A percentile compares a stretch with the other conserved stretches of the same genome.
Conservation (phyloP, 371 early-diverging fungal species). For the Mortierella sp. region DNA sequence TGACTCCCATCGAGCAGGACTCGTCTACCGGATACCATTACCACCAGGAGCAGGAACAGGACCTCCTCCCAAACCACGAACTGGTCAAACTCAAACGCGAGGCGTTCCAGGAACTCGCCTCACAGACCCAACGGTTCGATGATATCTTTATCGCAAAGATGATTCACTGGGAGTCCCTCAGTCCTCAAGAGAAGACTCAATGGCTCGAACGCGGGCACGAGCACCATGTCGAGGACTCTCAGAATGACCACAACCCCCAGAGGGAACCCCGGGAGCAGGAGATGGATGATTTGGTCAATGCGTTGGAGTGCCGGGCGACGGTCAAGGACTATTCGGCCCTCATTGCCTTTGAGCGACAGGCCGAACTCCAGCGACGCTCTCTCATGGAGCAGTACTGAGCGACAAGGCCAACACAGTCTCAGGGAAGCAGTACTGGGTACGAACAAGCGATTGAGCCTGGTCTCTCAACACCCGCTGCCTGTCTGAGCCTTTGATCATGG, state of each 20-base stretch:
- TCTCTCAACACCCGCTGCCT: too few species aligned
- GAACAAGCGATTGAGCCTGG: too few species aligned
- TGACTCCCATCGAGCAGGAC: not conserved
- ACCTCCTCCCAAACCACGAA: too few species aligned
- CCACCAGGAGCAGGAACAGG: not conserved
- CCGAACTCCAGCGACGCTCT: not conserved
- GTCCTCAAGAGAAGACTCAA: conserved; percentile 32
- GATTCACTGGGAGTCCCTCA: conserved; percentile 47
- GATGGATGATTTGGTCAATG: conserved; percentile 46
- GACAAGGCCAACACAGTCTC: too few species aligned
- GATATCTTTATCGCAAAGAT: conserved; percentile 54
- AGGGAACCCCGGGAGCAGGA: conserved; percentile 4
- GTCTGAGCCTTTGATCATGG: not conserved
- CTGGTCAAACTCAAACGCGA: conserved; percentile 43
- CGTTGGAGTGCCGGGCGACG: conserved; percentile 41
- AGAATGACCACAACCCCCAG: too few species aligned
- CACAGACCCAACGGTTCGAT: conserved; percentile 40
- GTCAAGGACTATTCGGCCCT: conserved; percentile 52
- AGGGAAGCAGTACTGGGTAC: too few species aligned
- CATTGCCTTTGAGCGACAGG: conserved; percentile 39
- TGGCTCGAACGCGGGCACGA: conserved; percentile 34
- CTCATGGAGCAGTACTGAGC: not conserved
- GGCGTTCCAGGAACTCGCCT: conserved; percentile 46
- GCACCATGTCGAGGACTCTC: not conserved
- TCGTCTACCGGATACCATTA: not conserved